Percentiles rank a stretch among this genome's conserved stretches.
Evolutionary conservation across 169 alveolate species (phyloP).

Genomic region (Cryptosporidium sp.): DNA sequence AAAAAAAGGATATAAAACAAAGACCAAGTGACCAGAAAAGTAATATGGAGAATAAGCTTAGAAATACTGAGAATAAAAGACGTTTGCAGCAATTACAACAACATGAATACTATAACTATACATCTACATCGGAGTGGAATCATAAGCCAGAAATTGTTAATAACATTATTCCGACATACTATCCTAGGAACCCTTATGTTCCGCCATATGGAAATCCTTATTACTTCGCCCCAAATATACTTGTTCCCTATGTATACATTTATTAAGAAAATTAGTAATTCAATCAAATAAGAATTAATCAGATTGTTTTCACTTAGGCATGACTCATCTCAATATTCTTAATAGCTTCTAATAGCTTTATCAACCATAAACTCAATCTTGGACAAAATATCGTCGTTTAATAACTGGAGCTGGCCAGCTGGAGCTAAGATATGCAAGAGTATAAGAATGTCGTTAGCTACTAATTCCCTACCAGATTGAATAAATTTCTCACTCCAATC

Average conservation of each 20-base stretch:
- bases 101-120: slow-evolving; percentile 62
- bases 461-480: not conserved
- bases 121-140: slow-evolving; percentile 68
- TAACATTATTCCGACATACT: slow-evolving; percentile 60
- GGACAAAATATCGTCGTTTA: slow-evolving; percentile 35
- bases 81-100: slow-evolving; percentile 16
- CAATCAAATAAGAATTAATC: not conserved
- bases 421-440: slow-evolving; percentile 64
- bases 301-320: not conserved
- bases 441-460: slow-evolving; percentile 32
- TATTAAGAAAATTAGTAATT: not conserved
- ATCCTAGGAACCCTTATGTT: slow-evolving; percentile 73
- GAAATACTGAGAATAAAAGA: slow-evolving; percentile 25
- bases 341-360: not conserved
- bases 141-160: slow-evolving; percentile 59
- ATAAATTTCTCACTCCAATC: slow-evolving; percentile 51
- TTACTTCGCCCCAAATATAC: slow-evolving; percentile 67
- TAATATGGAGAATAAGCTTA: slow-evolving; percentile 24
- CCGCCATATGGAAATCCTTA: slow-evolving; percentile 75
- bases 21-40: not conserved
- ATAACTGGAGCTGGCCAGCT: slow-evolving; percentile 52
- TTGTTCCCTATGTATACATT: slow-evolving; percentile 66
- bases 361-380: slow-evolving; percentile 38
- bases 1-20: not conserved
- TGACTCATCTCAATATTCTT: not conserved